Base-by-base conservation (phyloP, 306 rosid genomes). In the Hippophae gyantsensis region DNA sequence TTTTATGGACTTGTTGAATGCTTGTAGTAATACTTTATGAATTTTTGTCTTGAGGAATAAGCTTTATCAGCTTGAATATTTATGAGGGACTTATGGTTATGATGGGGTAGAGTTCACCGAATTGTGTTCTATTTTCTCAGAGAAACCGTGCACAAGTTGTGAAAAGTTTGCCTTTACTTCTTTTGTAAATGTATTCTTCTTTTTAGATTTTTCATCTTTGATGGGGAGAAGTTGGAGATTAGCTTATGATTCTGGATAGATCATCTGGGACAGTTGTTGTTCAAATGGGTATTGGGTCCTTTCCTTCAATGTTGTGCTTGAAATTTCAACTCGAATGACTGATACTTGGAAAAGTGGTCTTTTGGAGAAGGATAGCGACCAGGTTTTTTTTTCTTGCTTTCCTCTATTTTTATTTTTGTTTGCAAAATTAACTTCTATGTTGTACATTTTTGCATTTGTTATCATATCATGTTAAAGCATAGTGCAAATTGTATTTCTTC, bases 281-380 rank as follows among this genome's bases (percentile, higher is more conserved):
- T 90, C 83, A 72, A 79, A 81, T 85, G 92, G 94, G 82, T 61
- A 53, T 76, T 90, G 82, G 79, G 63, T 77, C 27, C 38, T 66
- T 52, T 73, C 70, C 67, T 73, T 70, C 69, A 72, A 63, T 70
- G 73, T 68, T 77, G 65, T 63, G 59, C 72, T 58, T 72, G 60
- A 64, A 56, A 75, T 75, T 79, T 78, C 85, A 84, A 75, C 89
- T 83, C 87, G 84, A 90, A 90, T 90, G 98, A 92, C 98, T 78
- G 95, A 86, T 81, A 72, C 72, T 77, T 95, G 68, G 69, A 79
- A 76, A 76, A 64, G 69, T 46, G 71, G 78, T 77, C 50, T 58
- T 50, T 81, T 70, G 66, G 87, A 85, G 56, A 90, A 78, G 86
- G 94, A 90, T 75, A 76, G 79, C 56, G 96, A 90, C 51, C 89